These are phyloP conservation scores for Talaromyces atroroseus DNA, from an alignment of 2,329 filamentous ascomycete genomes.

Conservation along the genomic window DNA sequence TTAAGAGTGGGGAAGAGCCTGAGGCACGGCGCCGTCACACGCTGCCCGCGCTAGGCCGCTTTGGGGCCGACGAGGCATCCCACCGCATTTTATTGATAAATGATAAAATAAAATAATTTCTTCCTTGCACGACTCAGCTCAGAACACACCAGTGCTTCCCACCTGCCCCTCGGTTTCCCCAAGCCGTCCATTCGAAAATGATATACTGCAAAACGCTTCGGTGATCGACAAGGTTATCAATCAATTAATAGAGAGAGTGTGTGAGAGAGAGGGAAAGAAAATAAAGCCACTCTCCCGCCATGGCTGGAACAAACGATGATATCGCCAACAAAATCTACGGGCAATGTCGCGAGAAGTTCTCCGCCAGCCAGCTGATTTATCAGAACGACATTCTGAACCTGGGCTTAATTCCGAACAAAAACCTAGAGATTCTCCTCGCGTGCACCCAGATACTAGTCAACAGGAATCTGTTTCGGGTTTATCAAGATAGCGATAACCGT, in stretches of 20 bases:
- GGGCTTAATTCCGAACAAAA: slow-evolving; percentile 39
- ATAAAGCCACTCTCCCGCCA: slow-evolving; percentile 17
- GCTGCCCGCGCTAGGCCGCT: slow-evolving; percentile 4
- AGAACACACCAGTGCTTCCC: too few species aligned
- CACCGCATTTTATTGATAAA: slow-evolving; percentile 4
- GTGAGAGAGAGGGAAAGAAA: not conserved
- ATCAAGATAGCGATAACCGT: slow-evolving; percentile 39
- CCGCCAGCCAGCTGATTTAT: slow-evolving; percentile 40
- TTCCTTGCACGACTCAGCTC: not conserved
- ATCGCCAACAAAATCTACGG: slow-evolving; percentile 43
- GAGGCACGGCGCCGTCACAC: slow-evolving; percentile 18
- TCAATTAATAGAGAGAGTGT: not conserved
- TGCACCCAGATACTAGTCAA: slow-evolving; percentile 43
- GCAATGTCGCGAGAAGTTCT: slow-evolving; percentile 35
- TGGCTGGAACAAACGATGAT: slow-evolving; percentile 32
- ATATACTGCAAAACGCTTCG: not conserved
- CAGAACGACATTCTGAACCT: slow-evolving; percentile 43
- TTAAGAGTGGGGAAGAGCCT: slow-evolving; percentile 21
- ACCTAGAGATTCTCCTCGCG: slow-evolving; percentile 38
- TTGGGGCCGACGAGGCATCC: slow-evolving; percentile 2
- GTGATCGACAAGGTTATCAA: slow-evolving; percentile 1
- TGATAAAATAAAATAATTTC: not conserved
- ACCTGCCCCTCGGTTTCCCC: not conserved
- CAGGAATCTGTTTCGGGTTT: slow-evolving; percentile 42
- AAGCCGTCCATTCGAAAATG: slow-evolving; percentile 1